Evolutionary conservation across 352 stramenopile species (phyloP), one percentile per base, ranked within the genome.

Genomic region (Peronospora destructor): DNA sequence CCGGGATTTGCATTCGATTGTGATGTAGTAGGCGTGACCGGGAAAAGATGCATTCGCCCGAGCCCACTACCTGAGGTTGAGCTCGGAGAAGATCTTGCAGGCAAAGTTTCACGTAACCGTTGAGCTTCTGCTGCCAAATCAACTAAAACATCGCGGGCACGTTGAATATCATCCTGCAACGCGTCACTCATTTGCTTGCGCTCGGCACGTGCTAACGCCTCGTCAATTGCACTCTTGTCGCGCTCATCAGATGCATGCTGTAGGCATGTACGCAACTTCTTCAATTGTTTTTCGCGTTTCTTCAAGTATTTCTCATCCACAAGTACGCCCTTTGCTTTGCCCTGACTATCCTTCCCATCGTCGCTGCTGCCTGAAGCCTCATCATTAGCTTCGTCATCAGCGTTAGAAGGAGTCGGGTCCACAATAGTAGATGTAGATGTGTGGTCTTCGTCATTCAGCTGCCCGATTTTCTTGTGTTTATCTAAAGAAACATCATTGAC

Each of bases 161-260:
- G 50, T 5, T 66, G 43, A 7, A 87, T 68, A 39, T 91, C 81
- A 11, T 77, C 60, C 9, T 69, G 45, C 12, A 91, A 45, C 17
- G 71, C 57, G n/a, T 85, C 76, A 14, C 51, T 66, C 81, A 91
- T 91, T 45, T 87, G 73, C 49, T 89, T 89, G 6, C 81, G 74
- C 49, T 87, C 73, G 0, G 73, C 66, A 4, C 81, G 73, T 14
- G 74, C 81, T 34, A 91, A 55, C 0, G 74, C 78, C 25, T 88
- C 73, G 11, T 76, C 53, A 21, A 91, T 83, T 6, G 61, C 61
- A 14, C 26, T 51, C 21, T 64, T 66, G 49, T 89, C 62, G n/a
- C 72, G 58, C 8, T 76, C 70, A 14, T 80, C 55, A 4, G 62
- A 56, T 23, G 84, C 62, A 41, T 81, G 52, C 14, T 60, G 61